Base-by-base conservation (phyloP, 208 protist species). In the Balamuthia mandrillaris region DNA sequence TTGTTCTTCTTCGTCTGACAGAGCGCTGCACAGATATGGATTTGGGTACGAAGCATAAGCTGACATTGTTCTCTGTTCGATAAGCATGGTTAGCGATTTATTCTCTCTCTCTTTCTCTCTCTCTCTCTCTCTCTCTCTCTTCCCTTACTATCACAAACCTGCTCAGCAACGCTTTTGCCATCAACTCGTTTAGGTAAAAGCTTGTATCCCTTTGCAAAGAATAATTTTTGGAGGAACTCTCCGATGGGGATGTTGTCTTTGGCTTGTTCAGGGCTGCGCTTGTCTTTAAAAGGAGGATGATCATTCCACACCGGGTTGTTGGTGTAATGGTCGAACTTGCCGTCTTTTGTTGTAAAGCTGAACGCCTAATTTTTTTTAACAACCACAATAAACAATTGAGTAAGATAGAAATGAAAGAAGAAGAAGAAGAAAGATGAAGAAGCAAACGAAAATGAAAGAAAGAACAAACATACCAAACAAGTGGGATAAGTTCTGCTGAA, bases 291-390 rank as follows among this genome's bases (percentile, higher is more conserved):
- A 24, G 65, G 65, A 3, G 65, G 65, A 6, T 75, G 37, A 31
- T 44, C 65, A 31, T 75, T 37, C 65, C 65, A 75, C 7, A 51
- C 65, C 4, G 65, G 39, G 42, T 75, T 75, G 65, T 75, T 75
- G 65, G 65, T 75, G 65, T 75, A 75, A 44, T 75, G 65, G 21
- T 75, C 65, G 39, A 52, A 75, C 65, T 75, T 75, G 16, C 65
- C 65, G 41, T 75, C 65, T 24, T 75, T 75, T 27, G 45, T 75
- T n/a, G 27, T 12, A 44, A 75, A 75, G 18, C 65, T 75, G 65
- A 75, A 75, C 39, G 65, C 65, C 65, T 75, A 44, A 24, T 65
- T 12, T 16, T 0, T 60, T 1, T 35, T 16, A 31, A 35, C 24
- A 63, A 2, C 1, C 14, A 24, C 1, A 63, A 18, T 14, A 63